Conservation (phyloP, 139 green algal species). For the Coelastrella sp. region DNA sequence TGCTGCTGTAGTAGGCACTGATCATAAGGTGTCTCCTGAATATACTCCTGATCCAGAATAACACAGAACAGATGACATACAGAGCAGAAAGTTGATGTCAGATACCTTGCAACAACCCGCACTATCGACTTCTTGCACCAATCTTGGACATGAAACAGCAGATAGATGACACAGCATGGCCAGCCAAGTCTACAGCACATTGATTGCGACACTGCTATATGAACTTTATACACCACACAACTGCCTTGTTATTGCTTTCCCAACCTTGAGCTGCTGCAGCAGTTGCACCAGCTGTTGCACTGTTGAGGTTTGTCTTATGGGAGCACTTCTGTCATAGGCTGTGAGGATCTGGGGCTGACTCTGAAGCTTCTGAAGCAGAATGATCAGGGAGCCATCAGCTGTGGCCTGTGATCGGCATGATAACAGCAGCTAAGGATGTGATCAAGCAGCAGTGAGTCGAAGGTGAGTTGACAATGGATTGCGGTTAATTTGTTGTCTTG, state of each 20-base stretch:
- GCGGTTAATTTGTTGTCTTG: background rate
- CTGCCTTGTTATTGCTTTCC: background rate
- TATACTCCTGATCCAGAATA: slow-evolving; percentile 8
- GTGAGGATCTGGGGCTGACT: slow-evolving; percentile 40
- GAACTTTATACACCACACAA: background rate
- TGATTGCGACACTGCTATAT: background rate
- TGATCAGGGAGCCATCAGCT: slow-evolving; percentile 22
- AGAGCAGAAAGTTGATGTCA: background rate
- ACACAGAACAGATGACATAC: background rate
- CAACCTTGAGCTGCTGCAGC: slow-evolving; percentile 38
- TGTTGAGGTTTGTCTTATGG: background rate
- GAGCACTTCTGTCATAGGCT: slow-evolving; percentile 24
- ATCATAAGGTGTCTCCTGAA: slow-evolving; percentile 22
- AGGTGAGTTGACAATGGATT: background rate
- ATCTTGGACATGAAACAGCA: no score
- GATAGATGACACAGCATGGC: no score
- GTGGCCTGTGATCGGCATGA: slow-evolving; percentile 17
- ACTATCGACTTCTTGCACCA: no score
- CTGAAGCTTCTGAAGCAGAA: slow-evolving; percentile 17
- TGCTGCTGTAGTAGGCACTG: slow-evolving; percentile 4
- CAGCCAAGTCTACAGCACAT: background rate
- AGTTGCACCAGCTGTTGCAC: slow-evolving; percentile 1
- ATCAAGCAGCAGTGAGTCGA: background rate
- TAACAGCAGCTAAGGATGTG: background rate
- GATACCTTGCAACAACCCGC: no score